Percentiles rank a stretch among this genome's conserved stretches.
Conservation (phyloP, 2,329 filamentous ascomycete species). For the Fusarium hostae region DNA sequence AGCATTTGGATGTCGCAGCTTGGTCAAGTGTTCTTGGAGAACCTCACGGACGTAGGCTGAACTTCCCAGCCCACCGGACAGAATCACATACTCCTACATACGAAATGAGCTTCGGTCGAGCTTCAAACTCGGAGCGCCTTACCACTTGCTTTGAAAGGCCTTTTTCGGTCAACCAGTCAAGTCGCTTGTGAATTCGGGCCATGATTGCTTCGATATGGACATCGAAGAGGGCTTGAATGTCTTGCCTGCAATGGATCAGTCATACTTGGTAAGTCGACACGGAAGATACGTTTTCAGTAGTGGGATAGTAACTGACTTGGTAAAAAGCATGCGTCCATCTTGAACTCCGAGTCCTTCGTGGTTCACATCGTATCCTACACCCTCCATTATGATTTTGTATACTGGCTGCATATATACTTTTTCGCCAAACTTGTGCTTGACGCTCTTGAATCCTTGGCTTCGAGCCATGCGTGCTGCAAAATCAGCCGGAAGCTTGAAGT, state of each 20-base stretch:
- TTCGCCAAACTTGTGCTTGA: conserved; percentile 58
- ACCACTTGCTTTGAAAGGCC: conserved; percentile 51
- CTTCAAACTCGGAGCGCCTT: conserved; percentile 8
- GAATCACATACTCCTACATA: conserved; percentile 54
- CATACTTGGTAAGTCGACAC: not conserved
- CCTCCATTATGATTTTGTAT: conserved; percentile 57
- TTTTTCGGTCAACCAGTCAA: conserved; percentile 52
- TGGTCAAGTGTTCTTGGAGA: conserved; percentile 52
- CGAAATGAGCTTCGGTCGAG: not conserved
- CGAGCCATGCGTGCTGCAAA: conserved; percentile 52
- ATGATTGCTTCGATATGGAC: conserved; percentile 47
- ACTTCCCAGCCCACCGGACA: conserved; percentile 59
- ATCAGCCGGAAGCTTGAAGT: conserved; percentile 52
- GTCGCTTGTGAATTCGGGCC: conserved; percentile 53
- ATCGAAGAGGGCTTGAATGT: conserved; percentile 58
- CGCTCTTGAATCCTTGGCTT: conserved; percentile 52
- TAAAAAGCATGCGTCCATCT: conserved; percentile 54
- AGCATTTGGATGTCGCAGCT: conserved; percentile 48
- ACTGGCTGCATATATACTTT: conserved; percentile 53
- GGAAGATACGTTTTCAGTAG: not conserved
- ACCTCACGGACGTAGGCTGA: conserved; percentile 58
- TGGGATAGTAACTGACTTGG: conserved; percentile 47
- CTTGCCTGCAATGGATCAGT: conserved; percentile 46
- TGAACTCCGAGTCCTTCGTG: conserved; percentile 53
- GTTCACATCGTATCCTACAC: conserved; percentile 54